Percentiles rank a stretch among this genome's conserved stretches.
These are phyloP conservation scores for Salvia miltiorrhiza DNA, from an alignment of 257 asterid genomes.

Conservation along the genomic window DNA sequence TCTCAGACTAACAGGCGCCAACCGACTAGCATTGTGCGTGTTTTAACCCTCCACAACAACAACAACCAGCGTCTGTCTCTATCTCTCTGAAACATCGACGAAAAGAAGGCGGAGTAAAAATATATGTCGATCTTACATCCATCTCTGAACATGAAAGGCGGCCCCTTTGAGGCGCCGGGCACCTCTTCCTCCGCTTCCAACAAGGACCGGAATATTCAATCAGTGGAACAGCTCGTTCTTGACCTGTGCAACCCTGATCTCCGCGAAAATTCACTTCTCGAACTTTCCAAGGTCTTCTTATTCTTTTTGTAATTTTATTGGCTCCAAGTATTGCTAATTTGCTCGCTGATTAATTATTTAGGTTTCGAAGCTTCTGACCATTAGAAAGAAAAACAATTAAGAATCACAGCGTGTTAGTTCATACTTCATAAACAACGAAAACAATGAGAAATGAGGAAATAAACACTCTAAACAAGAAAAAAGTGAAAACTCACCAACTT, in stretches of 20 bases:
- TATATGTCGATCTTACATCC: slow-evolving; percentile 43
- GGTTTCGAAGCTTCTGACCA: background rate
- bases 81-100: background rate
- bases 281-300: slow-evolving; percentile 61
- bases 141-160: slow-evolving; percentile 38
- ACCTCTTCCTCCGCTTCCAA: slow-evolving; percentile 26
- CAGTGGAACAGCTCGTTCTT: slow-evolving; percentile 67
- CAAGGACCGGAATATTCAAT: slow-evolving; percentile 54
- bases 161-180: slow-evolving; percentile 33
- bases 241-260: slow-evolving; percentile 72
- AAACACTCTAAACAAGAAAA: background rate
- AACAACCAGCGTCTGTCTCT: no score
- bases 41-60: no score
- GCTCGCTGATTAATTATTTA: background rate
- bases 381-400: background rate
- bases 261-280: slow-evolving; percentile 72
- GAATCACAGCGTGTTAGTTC: background rate
- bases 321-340: background rate
- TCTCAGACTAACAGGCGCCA: no score
- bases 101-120: background rate
- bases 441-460: background rate
- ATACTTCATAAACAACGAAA: background rate
- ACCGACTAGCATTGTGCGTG: no score
- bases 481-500: background rate
- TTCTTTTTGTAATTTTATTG: background rate